Base-by-base conservation (phyloP, 805 yeast species). In the Hermanozyma aechmeae region DNA sequence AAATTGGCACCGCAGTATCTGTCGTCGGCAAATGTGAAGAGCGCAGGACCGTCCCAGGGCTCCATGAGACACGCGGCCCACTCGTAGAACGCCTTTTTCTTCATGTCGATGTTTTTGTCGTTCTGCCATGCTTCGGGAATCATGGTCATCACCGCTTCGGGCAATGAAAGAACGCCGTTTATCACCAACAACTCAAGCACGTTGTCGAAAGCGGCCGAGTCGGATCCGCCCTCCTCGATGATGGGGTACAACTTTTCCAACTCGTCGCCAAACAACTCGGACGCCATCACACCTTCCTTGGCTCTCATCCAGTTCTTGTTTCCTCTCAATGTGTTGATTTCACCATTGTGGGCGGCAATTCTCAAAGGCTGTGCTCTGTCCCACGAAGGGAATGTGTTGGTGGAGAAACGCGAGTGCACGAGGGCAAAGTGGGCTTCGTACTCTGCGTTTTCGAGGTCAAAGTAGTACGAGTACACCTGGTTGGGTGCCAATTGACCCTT, bases 11-110 rank as follows among this genome's bases (percentile, higher is more conserved):
- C 98, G 62, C 96, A 85, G 71, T 84, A 89, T 46, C 97, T 73
- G 44, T 95, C 96, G 58, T 89, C 97, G 21, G 96, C 89, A 57
- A 89, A 92, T 17, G 95, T 86, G 65, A 89, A 83, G 43, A 92
- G 65, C 20, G 97, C 97, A 13, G 98, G 98, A 41, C 98, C 98
- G 61, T 89, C 98, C 98, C 98, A 89, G 6, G 97, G 97, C 64
- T 89, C 98, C 96, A 92, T 92, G 41, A 89, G 63, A 61, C 96
- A 86, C 9, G 97, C 95, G 27, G 96, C 97, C 97, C 97, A 89
- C 57, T 92, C 96, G 62, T 89, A 89, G 59, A 93, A 89, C 1
- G 97, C 96, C 46, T 72, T 76, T 63, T 87, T 82, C 56, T 81
- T 79, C 32, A 94, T 84, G 55, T 89, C 96, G 81, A 89, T 86